Base-by-base conservation (phyloP, 2,329 filamentous ascomycete species). In the Fusarium pseudoanthophilum region DNA sequence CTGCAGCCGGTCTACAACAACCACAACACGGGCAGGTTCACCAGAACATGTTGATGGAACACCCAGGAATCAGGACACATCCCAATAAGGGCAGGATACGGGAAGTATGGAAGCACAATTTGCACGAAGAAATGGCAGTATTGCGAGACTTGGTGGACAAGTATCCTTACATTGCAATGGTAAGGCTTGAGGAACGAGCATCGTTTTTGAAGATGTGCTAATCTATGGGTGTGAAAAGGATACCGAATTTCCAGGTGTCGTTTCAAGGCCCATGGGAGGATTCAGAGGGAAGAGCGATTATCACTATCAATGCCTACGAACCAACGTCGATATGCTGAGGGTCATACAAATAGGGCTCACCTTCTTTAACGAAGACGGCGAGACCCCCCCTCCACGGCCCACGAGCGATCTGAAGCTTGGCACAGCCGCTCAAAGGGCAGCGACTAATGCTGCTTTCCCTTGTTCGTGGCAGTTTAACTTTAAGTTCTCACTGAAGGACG, bases 401-500 rank as follows among this genome's bases (percentile, higher is more conserved):
- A 82, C 83, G 34, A 81, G 83, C 26, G 85, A 88, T 58, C 69
- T 83, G 46, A 80, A 80, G n/a, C 75, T 82, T 26, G 79, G 78
- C 9, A 77, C 80, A 37, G 82, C 79, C 24, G 81, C 78, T 39
- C 81, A 84, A 71, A 82, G 84, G 70, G 81, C 82, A 30, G 83
- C 81, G 26, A 81, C 74, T 56, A 85, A 82, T 67, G 82, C 80
- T 24, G 87, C 89, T 55, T 91, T 94, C 67, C 95, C 94, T 21
- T 97, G 93, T 80, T 97, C 95, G 24, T 99, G 96, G 96, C 95
- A 98, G 77, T 99, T 99, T 88, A 98, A 99, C 86, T 99, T 99
- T 84, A 92, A 95, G 77, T 99, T 98, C 83, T 96, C 94, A 4
- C 87, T 98, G 15, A 93, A 96, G 75, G 91, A 95, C 43, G 96